A percentile compares a stretch with the other conserved stretches of the same genome.
phyloP scores from a whole-genome alignment of 257 asterid genomes.

The Handroanthus guayacan region DNA sequence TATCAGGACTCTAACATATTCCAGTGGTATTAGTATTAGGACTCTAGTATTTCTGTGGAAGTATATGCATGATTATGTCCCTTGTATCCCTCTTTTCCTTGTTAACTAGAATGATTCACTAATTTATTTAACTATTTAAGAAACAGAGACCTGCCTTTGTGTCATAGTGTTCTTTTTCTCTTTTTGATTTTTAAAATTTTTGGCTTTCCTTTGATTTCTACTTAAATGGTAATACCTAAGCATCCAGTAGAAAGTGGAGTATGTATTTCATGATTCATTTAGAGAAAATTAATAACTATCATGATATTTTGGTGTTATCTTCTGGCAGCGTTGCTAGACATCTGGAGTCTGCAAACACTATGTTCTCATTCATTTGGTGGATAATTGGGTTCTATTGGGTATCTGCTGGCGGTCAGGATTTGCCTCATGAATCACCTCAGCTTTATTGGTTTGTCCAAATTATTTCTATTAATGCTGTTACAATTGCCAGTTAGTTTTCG shows the following conservation, averaged over 20 bases:
- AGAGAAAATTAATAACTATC: constrained; percentile 27
- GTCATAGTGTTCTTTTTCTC: not conserved
- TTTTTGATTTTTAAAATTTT: not conserved
- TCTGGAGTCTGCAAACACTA: constrained; percentile 91
- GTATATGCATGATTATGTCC: not conserved
- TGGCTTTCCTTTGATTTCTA: constrained; percentile 10
- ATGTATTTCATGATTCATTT: not conserved
- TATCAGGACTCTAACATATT: no score
- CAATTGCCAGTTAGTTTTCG: not conserved
- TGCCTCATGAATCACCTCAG: constrained; percentile 76
- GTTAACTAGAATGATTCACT: constrained; percentile 5
- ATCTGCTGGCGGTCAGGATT: constrained; percentile 74
- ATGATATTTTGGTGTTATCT: constrained; percentile 29
- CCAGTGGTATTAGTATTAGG: no score
- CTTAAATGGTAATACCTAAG: not conserved
- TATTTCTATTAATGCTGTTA: constrained; percentile 29
- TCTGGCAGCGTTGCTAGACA: constrained; percentile 72
- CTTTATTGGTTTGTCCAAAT: constrained; percentile 81
- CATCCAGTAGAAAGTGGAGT: constrained; percentile 18
- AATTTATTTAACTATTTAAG: not conserved
- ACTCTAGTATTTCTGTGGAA: no score
- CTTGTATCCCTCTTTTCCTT: not conserved
- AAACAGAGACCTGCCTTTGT: not conserved
- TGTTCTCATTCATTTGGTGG: constrained; percentile 99
- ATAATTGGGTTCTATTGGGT: constrained; percentile 97